Evolutionary conservation across 2,329 filamentous ascomycete species (phyloP), one percentile per base, ranked within the genome.

Genomic region (Trichoderma hamatum): DNA sequence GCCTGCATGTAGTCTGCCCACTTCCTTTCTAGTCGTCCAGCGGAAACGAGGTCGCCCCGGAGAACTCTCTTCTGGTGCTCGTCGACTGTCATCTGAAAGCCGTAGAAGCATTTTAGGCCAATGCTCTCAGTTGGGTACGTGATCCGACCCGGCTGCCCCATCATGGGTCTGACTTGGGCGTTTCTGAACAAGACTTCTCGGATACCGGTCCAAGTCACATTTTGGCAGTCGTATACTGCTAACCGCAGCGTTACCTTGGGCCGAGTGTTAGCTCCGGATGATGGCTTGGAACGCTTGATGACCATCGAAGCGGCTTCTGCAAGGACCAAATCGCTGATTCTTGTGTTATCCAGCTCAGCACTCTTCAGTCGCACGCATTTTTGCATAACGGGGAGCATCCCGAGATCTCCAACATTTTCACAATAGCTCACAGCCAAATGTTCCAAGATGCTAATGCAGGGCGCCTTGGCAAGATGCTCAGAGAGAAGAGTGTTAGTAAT

Each of bases 1-100:
- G 92, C 90, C 81, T 96, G 92, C 94, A 97, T 97, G 78, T 93
- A 97, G 67, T 96, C 92, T 0, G 91, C 91, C 95, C 95, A 98
- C 78, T 95, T 96, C 72, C 90, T 86, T 82, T 97, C 94, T 24
- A 98, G 84, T n/a, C 92, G 84, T 46, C 85, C 85, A 0, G 96
- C 96, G 1, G 92, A 86, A 0, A 85, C 83, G 69, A 93, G 86
- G 71, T 97, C 92, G 7, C 93, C 93, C 5, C 88, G 84, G 63
- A 97, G 79, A 0, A 97, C 92, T 4, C 94, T 88, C 81, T 94
- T 95, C 65, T 90, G 94, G 79, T 98, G 95, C 78, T 97, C 94
- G 73, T 97, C 92, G 5, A 97, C 94, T 0, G 94, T 97, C 81
- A 93, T 92, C 80, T 98, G 95, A 88, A 93, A 97, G 52, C 92